A percentile compares a stretch with the other conserved stretches of the same genome.
These are phyloP conservation scores for Aureobasidium pullulans DNA, from an alignment of 2,329 filamentous ascomycete species.

Conservation along the genomic window DNA sequence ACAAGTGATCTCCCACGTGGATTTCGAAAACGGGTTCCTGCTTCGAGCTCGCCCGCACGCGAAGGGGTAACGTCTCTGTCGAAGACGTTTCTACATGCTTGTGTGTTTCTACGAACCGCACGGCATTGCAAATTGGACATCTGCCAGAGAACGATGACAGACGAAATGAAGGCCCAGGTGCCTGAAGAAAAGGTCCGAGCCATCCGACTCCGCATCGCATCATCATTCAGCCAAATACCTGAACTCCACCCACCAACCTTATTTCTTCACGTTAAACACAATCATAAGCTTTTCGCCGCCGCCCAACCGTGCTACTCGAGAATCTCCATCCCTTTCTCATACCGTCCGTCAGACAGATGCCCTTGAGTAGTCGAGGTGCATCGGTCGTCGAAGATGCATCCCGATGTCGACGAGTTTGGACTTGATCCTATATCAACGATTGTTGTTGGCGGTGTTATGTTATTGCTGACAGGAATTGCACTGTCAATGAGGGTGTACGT, in stretches of 20 bases:
- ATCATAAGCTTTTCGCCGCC: conserved; percentile 2
- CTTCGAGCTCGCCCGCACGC: not conserved
- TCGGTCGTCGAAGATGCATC: conserved; percentile 6
- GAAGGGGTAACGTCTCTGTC: not conserved
- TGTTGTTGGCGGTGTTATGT: not conserved
- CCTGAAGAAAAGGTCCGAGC: not conserved
- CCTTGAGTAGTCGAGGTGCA: not conserved
- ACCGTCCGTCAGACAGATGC: not conserved
- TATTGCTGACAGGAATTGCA: conserved; percentile 13
- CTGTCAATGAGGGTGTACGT: conserved; percentile 14
- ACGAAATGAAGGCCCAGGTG: not conserved
- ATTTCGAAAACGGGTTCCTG: not conserved
- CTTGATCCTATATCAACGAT: conserved; percentile 2
- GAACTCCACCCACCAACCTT: not conserved
- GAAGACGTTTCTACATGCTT: not conserved
- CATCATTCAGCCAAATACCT: not conserved
- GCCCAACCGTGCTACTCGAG: not conserved
- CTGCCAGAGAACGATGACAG: not conserved
- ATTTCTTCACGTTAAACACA: not conserved
- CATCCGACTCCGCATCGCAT: not conserved
- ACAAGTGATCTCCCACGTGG: not conserved
- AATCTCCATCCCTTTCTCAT: not conserved
- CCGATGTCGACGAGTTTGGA: conserved; percentile 5
- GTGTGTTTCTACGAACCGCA: not conserved
- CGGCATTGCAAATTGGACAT: not conserved